phyloP scores from a whole-genome alignment of 306 rosid genomes.

The Pyrus betulifolia region DNA sequence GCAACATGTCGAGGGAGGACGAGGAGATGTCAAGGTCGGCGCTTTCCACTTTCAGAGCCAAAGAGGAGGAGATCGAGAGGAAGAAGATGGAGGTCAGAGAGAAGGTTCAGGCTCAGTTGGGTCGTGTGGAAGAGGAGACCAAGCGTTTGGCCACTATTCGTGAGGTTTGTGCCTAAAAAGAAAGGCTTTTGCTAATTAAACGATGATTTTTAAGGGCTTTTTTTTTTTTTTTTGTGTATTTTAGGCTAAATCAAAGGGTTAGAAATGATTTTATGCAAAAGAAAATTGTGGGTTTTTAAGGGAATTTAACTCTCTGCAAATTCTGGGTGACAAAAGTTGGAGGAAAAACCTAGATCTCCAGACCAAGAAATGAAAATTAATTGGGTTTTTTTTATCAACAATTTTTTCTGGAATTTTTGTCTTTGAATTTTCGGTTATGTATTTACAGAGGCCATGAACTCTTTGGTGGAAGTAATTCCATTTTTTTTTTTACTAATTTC shows the following conservation, averaged over 20 bases:
- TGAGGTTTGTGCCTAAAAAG: conserved; percentile 35
- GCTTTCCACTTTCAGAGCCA: conserved; percentile 81
- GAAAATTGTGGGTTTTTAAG: background rate
- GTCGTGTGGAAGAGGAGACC: conserved; percentile 93
- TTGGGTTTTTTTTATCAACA: background rate
- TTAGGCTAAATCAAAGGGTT: background rate
- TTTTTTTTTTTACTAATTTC: background rate
- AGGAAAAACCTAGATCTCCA: background rate
- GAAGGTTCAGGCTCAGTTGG: conserved; percentile 79
- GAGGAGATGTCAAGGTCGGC: conserved; percentile 96
- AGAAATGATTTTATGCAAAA: background rate
- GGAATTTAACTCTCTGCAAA: background rate
- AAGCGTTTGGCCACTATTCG: conserved; percentile 88
- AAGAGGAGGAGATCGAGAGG: conserved; percentile 93
- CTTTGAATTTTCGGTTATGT: background rate
- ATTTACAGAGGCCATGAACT: background rate
- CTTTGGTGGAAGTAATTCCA: background rate
- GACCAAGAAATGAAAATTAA: background rate
- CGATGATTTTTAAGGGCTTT: background rate
- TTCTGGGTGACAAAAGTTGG: background rate
- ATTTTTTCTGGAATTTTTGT: background rate
- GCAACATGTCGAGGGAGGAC: conserved; percentile 84
- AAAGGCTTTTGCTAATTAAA: background rate
- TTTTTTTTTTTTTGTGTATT: background rate
- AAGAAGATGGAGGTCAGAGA: conserved; percentile 94